A percentile compares a stretch with the other conserved stretches of the same genome.
Conservation (phyloP, 2,329 filamentous ascomycete species). For the Apiospora rasikravindrae region DNA sequence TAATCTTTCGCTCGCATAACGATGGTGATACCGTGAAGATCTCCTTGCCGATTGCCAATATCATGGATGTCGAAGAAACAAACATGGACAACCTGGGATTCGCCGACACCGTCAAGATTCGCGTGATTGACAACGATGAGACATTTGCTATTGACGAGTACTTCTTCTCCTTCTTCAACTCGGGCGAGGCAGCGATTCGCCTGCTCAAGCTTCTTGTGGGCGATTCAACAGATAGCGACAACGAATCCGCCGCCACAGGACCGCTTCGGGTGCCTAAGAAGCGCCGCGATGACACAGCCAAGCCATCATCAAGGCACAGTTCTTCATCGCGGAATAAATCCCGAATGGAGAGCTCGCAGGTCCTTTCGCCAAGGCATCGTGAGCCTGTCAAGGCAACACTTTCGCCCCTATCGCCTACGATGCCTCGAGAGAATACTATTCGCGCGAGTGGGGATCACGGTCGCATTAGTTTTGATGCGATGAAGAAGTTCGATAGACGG, state of each 20-base stretch:
- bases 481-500: constrained; percentile 51
- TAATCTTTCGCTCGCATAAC: constrained; percentile 95
- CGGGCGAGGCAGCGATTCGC: constrained; percentile 81
- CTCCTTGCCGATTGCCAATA: constrained; percentile 83
- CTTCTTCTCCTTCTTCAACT: constrained; percentile 94
- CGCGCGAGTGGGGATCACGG: constrained; percentile 59
- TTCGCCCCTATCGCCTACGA: constrained; percentile 53
- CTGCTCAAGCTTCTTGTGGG: constrained; percentile 77
- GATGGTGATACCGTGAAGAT: constrained; percentile 98
- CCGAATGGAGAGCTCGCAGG: constrained; percentile 24
- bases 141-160: constrained; percentile 98
- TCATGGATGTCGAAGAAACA: constrained; percentile 91
- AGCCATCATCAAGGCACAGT: constrained; percentile 25
- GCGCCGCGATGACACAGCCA: constrained; percentile 1
- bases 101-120: constrained; percentile 90
- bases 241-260: constrained; percentile 37
- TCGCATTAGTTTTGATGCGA: constrained; percentile 59
- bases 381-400: constrained; percentile 68
- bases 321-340: constrained; percentile 25
- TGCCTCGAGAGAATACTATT: constrained; percentile 54
- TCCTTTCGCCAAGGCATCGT: constrained; percentile 49
- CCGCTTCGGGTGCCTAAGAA: constrained; percentile 17
- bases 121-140: constrained; percentile 91
- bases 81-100: constrained; percentile 77
- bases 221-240: constrained; percentile 57